These are phyloP conservation scores for Psophocarpus tetragonolobus DNA, from an alignment of 306 rosid species.

Conservation along the genomic window DNA sequence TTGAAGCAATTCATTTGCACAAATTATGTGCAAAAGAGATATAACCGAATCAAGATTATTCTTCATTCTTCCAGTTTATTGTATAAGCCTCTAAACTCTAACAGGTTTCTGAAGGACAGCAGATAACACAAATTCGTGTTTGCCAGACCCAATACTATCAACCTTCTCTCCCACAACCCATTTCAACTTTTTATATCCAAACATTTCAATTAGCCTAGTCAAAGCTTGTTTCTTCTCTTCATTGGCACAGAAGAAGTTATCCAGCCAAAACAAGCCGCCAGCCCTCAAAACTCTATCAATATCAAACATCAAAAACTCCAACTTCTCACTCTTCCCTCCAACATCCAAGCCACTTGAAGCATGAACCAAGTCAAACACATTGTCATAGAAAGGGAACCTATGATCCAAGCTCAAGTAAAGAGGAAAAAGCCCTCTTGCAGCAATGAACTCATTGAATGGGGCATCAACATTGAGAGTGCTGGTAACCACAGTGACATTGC, in stretches of 20 bases:
- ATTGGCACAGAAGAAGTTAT: constrained; percentile 68
- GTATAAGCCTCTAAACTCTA: constrained; percentile 46
- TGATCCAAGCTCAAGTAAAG: constrained; percentile 80
- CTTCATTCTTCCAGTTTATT: constrained; percentile 39
- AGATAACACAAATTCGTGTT: constrained; percentile 67
- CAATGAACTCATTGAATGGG: constrained; percentile 84
- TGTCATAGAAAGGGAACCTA: constrained; percentile 86
- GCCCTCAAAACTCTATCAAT: constrained; percentile 79
- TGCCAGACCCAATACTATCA: constrained; percentile 56
- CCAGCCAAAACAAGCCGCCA: constrained; percentile 92
- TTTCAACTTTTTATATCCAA: constrained; percentile 88
- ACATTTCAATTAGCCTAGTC: constrained; percentile 78
- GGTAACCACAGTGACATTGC: constrained; percentile 71
- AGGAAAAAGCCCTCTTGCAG: constrained; percentile 90
- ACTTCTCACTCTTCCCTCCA: constrained; percentile 68
- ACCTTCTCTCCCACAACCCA: constrained; percentile 93
- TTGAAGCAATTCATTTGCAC: constrained; percentile 42
- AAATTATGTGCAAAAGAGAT: constrained; percentile 33
- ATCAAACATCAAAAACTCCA: constrained; percentile 90
- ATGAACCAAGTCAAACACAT: constrained; percentile 79
- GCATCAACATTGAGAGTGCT: constrained; percentile 76
- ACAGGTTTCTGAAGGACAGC: constrained; percentile 88
- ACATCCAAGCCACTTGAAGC: constrained; percentile 66
- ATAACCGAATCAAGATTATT: constrained; percentile 38
- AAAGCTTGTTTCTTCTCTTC: constrained; percentile 71